Conservation (phyloP, 2,329 filamentous ascomycete species). For the Ophiosphaerella korrae region DNA sequence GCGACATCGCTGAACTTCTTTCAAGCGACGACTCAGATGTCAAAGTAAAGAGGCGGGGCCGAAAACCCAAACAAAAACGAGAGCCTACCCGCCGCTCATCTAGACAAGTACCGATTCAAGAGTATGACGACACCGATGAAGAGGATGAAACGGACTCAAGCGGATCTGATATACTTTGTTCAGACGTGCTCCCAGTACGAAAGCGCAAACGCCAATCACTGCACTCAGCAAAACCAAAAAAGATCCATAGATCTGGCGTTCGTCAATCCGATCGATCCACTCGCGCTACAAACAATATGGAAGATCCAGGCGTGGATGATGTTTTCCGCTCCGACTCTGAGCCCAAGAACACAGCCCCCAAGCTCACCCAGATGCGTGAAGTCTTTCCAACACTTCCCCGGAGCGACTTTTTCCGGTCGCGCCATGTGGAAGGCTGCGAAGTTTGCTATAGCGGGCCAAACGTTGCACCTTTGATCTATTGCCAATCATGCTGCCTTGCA, state of each 20-base stretch:
- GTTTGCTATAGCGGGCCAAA: conserved; percentile 66
- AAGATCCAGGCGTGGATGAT: conserved; percentile 66
- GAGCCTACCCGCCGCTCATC: conserved; percentile 38
- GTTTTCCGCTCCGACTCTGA: conserved; percentile 55
- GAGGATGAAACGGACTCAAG: conserved; percentile 38
- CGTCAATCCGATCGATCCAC: conserved; percentile 54
- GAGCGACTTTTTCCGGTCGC: conserved; percentile 69
- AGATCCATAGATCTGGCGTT: conserved; percentile 31
- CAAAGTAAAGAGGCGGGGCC: conserved; percentile 13
- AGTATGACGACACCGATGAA: conserved; percentile 30
- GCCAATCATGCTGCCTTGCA: conserved; percentile 84
- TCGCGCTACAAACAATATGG: conserved; percentile 54
- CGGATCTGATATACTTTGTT: conserved; percentile 44
- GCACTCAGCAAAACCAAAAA: conserved; percentile 19
- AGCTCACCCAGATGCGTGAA: conserved; percentile 69
- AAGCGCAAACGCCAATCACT: conserved; percentile 44
- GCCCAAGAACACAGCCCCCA: conserved; percentile 51
- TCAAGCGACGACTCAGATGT: conserved; percentile 28
- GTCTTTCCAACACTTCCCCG: conserved; percentile 67
- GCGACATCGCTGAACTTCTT: conserved; percentile 16
- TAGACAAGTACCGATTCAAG: conserved; percentile 18
- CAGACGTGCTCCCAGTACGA: conserved; percentile 47
- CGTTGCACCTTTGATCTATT: conserved; percentile 77
- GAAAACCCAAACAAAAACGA: conserved; percentile 20
- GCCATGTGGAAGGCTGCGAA: conserved; percentile 74